Conservation (phyloP, 2,329 filamentous ascomycete species). For the Ciborinia camelliae region DNA sequence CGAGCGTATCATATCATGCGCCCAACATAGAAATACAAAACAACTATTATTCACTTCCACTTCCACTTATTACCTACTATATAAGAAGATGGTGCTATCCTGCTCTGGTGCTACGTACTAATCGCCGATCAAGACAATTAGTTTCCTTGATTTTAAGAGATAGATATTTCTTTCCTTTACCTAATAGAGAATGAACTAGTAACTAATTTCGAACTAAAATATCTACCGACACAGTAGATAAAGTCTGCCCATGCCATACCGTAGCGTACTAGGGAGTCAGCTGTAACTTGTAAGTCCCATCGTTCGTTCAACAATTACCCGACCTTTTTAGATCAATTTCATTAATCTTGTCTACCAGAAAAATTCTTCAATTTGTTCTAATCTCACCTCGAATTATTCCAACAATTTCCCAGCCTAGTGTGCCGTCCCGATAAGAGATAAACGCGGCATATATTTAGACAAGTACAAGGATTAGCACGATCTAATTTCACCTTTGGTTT, state of each 20-base stretch:
- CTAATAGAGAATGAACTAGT: conserved; percentile 10
- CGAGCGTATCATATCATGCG: conserved; percentile 4
- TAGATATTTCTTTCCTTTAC: neutral
- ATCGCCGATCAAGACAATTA: conserved; percentile 1
- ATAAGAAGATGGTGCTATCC: neutral
- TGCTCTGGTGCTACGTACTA: no score
- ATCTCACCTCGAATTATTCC: conserved; percentile 6
- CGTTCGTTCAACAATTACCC: conserved; percentile 10
- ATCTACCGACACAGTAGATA: conserved; percentile 14
- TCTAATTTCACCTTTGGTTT: conserved; percentile 18
- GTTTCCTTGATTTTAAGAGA: neutral
- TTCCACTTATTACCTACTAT: no score
- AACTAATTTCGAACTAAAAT: conserved; percentile 17
- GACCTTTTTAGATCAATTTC: conserved; percentile 7
- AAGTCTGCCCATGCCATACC: neutral
- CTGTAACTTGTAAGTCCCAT: no score
- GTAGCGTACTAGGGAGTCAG: no score
- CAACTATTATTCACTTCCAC: conserved; percentile 2
- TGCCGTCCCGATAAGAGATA: conserved; percentile 18
- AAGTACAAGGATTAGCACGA: conserved; percentile 15
- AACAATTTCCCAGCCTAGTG: neutral
- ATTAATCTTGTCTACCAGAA: conserved; percentile 4
- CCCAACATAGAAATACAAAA: conserved; percentile 7
- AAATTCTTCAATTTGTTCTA: conserved; percentile 9
- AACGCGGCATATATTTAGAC: conserved; percentile 7